Evolutionary conservation across 2,329 filamentous ascomycete species (phyloP).

Genomic region (Cercospora sp.): DNA sequence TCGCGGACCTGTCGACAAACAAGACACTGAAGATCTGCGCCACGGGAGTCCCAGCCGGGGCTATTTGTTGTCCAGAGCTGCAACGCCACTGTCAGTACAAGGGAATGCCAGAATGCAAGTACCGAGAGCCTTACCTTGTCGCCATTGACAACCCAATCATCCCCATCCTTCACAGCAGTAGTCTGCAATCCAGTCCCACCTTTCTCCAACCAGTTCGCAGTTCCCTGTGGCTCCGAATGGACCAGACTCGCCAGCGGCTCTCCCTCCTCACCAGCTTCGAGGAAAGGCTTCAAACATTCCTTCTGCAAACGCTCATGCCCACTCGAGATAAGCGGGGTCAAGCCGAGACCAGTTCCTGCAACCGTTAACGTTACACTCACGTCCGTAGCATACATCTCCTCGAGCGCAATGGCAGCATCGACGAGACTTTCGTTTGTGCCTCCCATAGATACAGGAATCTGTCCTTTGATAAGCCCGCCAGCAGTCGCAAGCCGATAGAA

Average conservation of each 20-base stretch:
- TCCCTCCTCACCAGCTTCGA: slow-evolving; percentile 42
- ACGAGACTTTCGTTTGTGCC: slow-evolving; percentile 49
- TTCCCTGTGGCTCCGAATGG: slow-evolving; percentile 54
- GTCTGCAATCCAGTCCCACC: slow-evolving; percentile 53
- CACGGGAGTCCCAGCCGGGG: slow-evolving; percentile 55
- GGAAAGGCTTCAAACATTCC: slow-evolving; percentile 52
- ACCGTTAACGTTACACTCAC: slow-evolving; percentile 53
- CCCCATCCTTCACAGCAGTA: slow-evolving; percentile 50
- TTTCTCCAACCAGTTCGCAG: slow-evolving; percentile 55
- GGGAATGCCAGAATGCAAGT: neutral
- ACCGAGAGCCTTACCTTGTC: slow-evolving; percentile 48
- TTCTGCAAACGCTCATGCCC: slow-evolving; percentile 44
- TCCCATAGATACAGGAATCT: slow-evolving; percentile 50
- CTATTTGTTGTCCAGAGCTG: slow-evolving; percentile 58
- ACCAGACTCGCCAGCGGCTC: slow-evolving; percentile 54
- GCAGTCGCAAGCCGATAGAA: slow-evolving; percentile 49
- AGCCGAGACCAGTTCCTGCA: slow-evolving; percentile 54
- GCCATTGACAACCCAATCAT: slow-evolving; percentile 55
- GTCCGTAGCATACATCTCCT: slow-evolving; percentile 57
- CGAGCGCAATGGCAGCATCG: slow-evolving; percentile 53
- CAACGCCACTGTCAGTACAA: neutral
- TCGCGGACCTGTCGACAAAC: slow-evolving; percentile 47
- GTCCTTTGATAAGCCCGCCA: slow-evolving; percentile 51
- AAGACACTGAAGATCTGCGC: slow-evolving; percentile 55
- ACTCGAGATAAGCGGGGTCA: slow-evolving; percentile 53